Evolutionary conservation across 805 yeast genomes (phyloP).

Genomic region (Lipomyces lipofer): DNA sequence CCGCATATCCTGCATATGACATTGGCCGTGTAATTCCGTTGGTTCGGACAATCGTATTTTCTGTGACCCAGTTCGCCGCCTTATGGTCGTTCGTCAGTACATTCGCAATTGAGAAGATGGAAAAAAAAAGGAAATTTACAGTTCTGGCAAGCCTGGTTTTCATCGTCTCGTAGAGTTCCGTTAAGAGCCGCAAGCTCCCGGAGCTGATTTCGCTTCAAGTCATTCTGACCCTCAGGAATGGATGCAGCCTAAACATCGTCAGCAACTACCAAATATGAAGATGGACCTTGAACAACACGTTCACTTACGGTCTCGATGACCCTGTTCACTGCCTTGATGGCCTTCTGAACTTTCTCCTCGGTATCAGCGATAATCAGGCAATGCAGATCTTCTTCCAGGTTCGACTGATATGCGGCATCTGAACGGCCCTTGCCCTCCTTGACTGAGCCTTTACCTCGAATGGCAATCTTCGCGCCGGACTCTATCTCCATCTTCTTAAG

Average conservation of each 20-base stretch:
- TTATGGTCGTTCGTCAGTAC: background rate
- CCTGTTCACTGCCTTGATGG: slow-evolving; percentile 69
- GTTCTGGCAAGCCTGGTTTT: slow-evolving; percentile 58
- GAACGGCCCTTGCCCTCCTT: slow-evolving; percentile 77
- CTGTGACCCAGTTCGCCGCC: slow-evolving; percentile 64
- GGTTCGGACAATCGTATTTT: slow-evolving; percentile 61
- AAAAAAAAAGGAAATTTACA: slow-evolving; percentile 42
- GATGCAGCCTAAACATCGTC: slow-evolving; percentile 56
- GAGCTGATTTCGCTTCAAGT: slow-evolving; percentile 83
- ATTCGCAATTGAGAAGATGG: background rate
- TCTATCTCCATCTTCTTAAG: slow-evolving; percentile 74
- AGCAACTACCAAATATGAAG: background rate
- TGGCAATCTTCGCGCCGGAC: slow-evolving; percentile 86
- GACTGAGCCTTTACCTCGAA: slow-evolving; percentile 94
- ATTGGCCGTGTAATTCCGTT: slow-evolving; percentile 51
- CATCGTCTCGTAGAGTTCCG: slow-evolving; percentile 89
- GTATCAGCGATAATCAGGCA: slow-evolving; percentile 82
- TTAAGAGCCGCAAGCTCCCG: slow-evolving; percentile 90
- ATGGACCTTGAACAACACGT: too few species aligned
- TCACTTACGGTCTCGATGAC: slow-evolving; percentile 66
- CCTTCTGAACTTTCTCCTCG: slow-evolving; percentile 72
- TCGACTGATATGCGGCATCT: slow-evolving; percentile 49
- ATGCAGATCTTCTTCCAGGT: slow-evolving; percentile 81
- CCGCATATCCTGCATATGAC: slow-evolving; percentile 81
- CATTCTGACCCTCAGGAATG: slow-evolving; percentile 92